A percentile compares a stretch with the other conserved stretches of the same genome.
Conservation (phyloP, 495 filamentous ascomycete genomes). For the Cercophora scortea region DNA sequence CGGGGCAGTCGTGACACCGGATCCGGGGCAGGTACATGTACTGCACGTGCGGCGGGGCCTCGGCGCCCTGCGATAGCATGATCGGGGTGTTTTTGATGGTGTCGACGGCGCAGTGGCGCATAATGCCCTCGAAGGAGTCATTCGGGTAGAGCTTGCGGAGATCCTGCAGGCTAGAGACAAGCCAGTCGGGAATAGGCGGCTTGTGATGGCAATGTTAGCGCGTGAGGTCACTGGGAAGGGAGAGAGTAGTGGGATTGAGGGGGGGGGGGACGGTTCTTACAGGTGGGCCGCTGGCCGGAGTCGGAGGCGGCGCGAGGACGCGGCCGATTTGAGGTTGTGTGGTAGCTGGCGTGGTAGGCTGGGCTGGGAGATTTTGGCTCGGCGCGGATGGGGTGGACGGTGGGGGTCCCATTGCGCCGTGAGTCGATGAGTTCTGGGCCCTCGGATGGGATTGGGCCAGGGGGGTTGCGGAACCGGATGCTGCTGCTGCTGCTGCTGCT, state of each 20-base stretch:
- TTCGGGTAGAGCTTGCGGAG: slow-evolving; percentile 60
- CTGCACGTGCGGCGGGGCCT: slow-evolving; percentile 48
- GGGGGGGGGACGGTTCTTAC: slow-evolving; percentile 38
- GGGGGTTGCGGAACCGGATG: slow-evolving; percentile 36
- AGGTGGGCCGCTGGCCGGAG: slow-evolving; percentile 43
- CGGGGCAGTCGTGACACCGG: slow-evolving; percentile 82
- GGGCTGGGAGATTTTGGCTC: slow-evolving; percentile 20
- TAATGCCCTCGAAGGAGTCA: slow-evolving; percentile 76
- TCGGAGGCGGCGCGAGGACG: slow-evolving; percentile 57
- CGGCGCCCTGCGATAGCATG: slow-evolving; percentile 36
- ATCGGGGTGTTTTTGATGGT: slow-evolving; percentile 50
- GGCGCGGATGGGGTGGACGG: slow-evolving; percentile 38
- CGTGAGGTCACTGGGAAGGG: not conserved
- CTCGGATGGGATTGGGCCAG: slow-evolving; percentile 41
- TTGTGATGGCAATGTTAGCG: slow-evolving; percentile 20
- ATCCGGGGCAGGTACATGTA: slow-evolving; percentile 78
- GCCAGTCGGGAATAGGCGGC: slow-evolving; percentile 78
- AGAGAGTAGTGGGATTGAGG: not conserved
- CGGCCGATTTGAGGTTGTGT: slow-evolving; percentile 51
- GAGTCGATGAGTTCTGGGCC: slow-evolving; percentile 37
- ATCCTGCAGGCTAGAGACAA: slow-evolving; percentile 53
- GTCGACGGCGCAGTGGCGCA: slow-evolving; percentile 78
- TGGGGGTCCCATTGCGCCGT: slow-evolving; percentile 50
- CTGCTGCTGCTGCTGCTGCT: not conserved
- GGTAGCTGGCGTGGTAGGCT: slow-evolving; percentile 24